Evolutionary conservation across 1,284 basidiomycete genomes (phyloP).

Genomic region (Ustilago shanxiensis): DNA sequence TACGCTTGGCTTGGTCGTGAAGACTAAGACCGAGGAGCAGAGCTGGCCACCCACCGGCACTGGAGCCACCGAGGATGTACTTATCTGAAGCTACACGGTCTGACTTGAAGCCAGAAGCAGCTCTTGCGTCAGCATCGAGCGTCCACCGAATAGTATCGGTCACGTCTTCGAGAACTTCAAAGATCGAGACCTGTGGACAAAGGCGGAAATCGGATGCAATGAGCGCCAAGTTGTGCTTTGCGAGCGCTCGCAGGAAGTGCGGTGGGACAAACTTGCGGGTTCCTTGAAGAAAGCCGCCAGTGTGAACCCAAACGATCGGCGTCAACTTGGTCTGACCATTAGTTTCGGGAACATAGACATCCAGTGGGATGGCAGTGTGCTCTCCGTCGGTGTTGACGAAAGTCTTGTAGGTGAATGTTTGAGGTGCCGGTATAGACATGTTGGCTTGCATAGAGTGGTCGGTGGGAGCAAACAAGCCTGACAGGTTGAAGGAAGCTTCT

Average conservation of each 20-base stretch:
- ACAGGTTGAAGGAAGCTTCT: background rate
- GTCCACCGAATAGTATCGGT: conserved; percentile 47
- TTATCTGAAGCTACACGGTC: conserved; percentile 23
- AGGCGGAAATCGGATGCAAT: conserved; percentile 58
- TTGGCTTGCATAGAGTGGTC: background rate
- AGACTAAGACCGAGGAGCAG: conserved; percentile 51
- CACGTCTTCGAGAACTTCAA: conserved; percentile 50
- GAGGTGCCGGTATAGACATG: conserved; percentile 30
- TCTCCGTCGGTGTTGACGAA: conserved; percentile 46
- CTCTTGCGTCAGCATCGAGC: conserved; percentile 23
- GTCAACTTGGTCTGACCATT: conserved; percentile 21
- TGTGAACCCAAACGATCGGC: conserved; percentile 57
- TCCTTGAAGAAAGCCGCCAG: conserved; percentile 57
- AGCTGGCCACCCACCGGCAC: conserved; percentile 57
- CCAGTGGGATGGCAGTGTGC: conserved; percentile 44
- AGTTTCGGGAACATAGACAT: conserved; percentile 53
- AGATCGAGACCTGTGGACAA: conserved; percentile 53
- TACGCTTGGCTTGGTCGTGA: conserved; percentile 25
- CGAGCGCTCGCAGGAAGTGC: conserved; percentile 48
- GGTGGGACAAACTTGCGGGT: conserved; percentile 56
- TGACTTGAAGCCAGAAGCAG: conserved; percentile 31
- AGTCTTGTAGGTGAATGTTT: conserved; percentile 56
- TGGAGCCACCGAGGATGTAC: conserved; percentile 53
- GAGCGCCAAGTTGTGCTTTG: conserved; percentile 42
- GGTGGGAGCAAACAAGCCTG: background rate